A percentile compares a stretch with the other conserved stretches of the same genome.
Conservation (phyloP, 495 filamentous ascomycete genomes). For the Aspergillus leporis region DNA sequence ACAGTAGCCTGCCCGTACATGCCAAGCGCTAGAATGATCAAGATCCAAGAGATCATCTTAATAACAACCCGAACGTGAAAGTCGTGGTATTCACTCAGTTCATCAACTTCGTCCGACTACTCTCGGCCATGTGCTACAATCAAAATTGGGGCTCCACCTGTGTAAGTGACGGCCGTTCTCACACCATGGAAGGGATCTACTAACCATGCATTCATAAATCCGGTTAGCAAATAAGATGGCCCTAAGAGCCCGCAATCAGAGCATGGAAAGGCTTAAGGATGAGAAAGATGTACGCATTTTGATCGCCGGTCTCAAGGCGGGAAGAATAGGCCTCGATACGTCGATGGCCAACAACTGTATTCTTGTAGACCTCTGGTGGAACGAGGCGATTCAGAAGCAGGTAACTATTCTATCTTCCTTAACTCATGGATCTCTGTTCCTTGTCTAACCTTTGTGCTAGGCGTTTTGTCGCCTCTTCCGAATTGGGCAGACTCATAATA, state of each 20-base stretch:
- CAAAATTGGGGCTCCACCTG: slow-evolving; percentile 27
- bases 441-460: slow-evolving; percentile 24
- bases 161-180: slow-evolving; percentile 20
- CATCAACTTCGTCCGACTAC: slow-evolving; percentile 28
- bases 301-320: slow-evolving; percentile 47
- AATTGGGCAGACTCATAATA: slow-evolving; percentile 59
- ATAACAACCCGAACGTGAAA: slow-evolving; percentile 30
- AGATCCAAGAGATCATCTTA: slow-evolving; percentile 33
- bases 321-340: slow-evolving; percentile 53
- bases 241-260: slow-evolving; percentile 23
- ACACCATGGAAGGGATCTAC: neutral
- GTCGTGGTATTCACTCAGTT: slow-evolving; percentile 48
- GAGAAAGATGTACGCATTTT: slow-evolving; percentile 32
- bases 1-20: slow-evolving; percentile 15
- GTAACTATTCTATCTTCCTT: slow-evolving; percentile 49
- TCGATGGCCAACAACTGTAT: slow-evolving; percentile 58
- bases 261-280: slow-evolving; percentile 31
- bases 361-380: slow-evolving; percentile 63
- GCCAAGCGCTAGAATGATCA: slow-evolving; percentile 30
- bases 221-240: slow-evolving; percentile 37
- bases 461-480: slow-evolving; percentile 65
- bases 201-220: slow-evolving; percentile 1
- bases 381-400: slow-evolving; percentile 45
- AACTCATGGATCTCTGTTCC: slow-evolving; percentile 7
- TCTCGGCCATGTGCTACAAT: slow-evolving; percentile 26